Conservation (phyloP, 2,329 filamentous ascomycete species). For the Alternaria rosae region DNA sequence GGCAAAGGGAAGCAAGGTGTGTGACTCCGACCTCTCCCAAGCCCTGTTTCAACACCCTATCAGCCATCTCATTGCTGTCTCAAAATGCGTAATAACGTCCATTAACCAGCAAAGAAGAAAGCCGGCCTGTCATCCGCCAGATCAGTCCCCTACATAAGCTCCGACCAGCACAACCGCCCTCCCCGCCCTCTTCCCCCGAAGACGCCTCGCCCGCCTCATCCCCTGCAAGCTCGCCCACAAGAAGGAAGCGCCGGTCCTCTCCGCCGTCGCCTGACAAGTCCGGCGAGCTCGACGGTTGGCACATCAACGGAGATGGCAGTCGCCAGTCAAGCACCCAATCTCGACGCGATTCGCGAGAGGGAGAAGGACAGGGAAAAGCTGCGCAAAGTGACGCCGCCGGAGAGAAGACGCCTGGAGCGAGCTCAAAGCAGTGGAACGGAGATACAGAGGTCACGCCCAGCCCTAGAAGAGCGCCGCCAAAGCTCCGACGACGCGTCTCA, state of each 20-base stretch:
- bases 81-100: conserved; percentile 41
- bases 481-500: conserved; percentile 43
- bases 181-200: conserved; percentile 38
- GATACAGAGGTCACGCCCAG: conserved; percentile 34
- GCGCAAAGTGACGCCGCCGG: conserved; percentile 32
- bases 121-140: conserved; percentile 42
- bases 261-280: conserved; percentile 47
- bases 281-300: conserved; percentile 44
- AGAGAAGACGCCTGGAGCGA: conserved; percentile 24
- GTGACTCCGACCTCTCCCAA: conserved; percentile 29
- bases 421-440: conserved; percentile 13
- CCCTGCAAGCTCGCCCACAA: conserved; percentile 43
- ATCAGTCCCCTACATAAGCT: conserved; percentile 38
- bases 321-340: conserved; percentile 36
- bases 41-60: conserved; percentile 15
- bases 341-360: conserved; percentile 29
- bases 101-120: conserved; percentile 50
- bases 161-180: conserved; percentile 41
- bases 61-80: conserved; percentile 11
- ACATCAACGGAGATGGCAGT: conserved; percentile 42
- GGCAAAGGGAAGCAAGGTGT: conserved; percentile 48
- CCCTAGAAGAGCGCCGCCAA: conserved; percentile 45
- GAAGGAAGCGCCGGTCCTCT: conserved; percentile 43
- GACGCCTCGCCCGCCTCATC: conserved; percentile 33
- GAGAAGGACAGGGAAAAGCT: conserved; percentile 35